Conservation (phyloP, 2,329 filamentous ascomycete species). For the Dichotomopilus funicola region DNA sequence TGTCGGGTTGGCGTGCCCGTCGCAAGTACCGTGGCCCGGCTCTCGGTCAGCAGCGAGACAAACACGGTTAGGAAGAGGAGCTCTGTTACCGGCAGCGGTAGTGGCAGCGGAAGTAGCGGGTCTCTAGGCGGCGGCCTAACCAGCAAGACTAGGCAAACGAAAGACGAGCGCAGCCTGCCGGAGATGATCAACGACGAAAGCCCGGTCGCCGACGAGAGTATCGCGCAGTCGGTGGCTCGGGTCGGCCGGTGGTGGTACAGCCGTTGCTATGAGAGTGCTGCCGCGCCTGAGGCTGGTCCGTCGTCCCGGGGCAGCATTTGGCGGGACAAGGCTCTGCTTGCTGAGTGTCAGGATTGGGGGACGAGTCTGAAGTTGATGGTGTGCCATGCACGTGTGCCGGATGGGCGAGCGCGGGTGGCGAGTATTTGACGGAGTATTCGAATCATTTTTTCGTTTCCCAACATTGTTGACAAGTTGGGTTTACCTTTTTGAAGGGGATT, state of each 20-base stretch:
- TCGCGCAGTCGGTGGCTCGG: slow-evolving; percentile 84
- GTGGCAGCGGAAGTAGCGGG: not conserved
- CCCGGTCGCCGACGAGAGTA: slow-evolving; percentile 70
- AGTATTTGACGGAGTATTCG: slow-evolving; percentile 36
- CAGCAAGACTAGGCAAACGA: slow-evolving; percentile 28
- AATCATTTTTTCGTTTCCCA: not conserved
- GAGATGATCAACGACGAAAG: slow-evolving; percentile 68
- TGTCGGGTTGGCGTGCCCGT: slow-evolving; percentile 75
- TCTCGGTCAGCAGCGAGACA: slow-evolving; percentile 23
- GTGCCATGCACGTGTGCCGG: slow-evolving; percentile 80
- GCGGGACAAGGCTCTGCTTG: slow-evolving; percentile 65
- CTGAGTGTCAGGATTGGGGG: slow-evolving; percentile 79
- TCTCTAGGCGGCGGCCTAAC: not conserved
- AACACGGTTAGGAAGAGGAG: not conserved
- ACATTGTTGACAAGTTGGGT: not conserved
- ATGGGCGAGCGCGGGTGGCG: slow-evolving; percentile 38
- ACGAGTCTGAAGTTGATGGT: slow-evolving; percentile 88
- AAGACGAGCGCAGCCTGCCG: slow-evolving; percentile 52
- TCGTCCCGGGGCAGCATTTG: slow-evolving; percentile 60
- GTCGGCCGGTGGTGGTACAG: slow-evolving; percentile 97
- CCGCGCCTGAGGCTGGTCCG: slow-evolving; percentile 38
- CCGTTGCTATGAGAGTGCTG: slow-evolving; percentile 75
- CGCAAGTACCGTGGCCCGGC: slow-evolving; percentile 43
- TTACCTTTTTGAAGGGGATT: not conserved
- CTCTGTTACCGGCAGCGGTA: not conserved